These are phyloP conservation scores for Daldinia sp. DNA, from an alignment of 2,329 filamentous ascomycete species.

Conservation along the genomic window DNA sequence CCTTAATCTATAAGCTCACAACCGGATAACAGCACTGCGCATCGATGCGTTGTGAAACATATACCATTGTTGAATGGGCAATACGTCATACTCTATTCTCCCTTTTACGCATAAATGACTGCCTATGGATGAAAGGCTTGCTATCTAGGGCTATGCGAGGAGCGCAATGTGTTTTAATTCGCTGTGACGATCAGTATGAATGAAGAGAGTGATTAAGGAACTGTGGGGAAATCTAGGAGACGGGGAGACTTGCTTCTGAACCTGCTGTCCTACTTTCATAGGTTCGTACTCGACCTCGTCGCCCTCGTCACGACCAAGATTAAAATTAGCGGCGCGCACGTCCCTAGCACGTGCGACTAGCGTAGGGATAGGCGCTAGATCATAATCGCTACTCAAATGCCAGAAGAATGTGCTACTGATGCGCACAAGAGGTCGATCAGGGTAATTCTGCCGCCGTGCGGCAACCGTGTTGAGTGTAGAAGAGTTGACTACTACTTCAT, in stretches of 20 bases:
- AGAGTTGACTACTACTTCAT: slow-evolving; percentile 71
- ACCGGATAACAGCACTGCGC: not conserved
- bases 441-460: slow-evolving; percentile 56
- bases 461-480: slow-evolving; percentile 63
- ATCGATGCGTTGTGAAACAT: not conserved
- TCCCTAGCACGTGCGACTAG: slow-evolving; percentile 60
- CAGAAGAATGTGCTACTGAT: slow-evolving; percentile 73
- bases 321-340: slow-evolving; percentile 61
- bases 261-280: slow-evolving; percentile 71
- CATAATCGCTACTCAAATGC: slow-evolving; percentile 69
- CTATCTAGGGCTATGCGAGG: slow-evolving; percentile 55
- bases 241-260: slow-evolving; percentile 61
- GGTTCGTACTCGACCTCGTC: slow-evolving; percentile 60
- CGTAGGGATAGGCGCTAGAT: slow-evolving; percentile 64
- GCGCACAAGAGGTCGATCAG: slow-evolving; percentile 65
- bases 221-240: not conserved
- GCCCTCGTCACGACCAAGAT: slow-evolving; percentile 66
- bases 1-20: not conserved
- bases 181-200: slow-evolving; percentile 43
- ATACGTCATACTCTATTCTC: not conserved
- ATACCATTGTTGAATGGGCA: not conserved
- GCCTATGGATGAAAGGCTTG: not conserved
- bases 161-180: slow-evolving; percentile 67
- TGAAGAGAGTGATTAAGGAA: not conserved
- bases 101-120: not conserved